These are phyloP conservation scores for Cryptosporidium ryanae DNA, from an alignment of 169 alveolate genomes.

Conservation along the genomic window DNA sequence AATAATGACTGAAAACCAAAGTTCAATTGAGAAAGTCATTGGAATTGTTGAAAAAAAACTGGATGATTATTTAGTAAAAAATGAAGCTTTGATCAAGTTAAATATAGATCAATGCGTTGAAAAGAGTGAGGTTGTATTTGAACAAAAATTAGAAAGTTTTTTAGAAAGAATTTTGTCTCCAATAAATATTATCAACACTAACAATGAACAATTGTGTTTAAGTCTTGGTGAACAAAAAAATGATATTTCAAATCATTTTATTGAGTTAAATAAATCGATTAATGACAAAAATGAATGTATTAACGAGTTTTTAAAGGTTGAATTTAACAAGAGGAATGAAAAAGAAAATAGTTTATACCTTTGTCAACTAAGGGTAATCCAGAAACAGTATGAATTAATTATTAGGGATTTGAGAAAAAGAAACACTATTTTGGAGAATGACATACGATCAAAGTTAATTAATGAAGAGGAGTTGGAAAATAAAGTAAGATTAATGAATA, in stretches of 20 bases:
- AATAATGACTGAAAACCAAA: neutral
- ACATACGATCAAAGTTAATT: conserved; percentile 13
- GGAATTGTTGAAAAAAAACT: conserved; percentile 18
- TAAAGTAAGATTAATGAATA: conserved; percentile 17
- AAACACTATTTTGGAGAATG: conserved; percentile 17
- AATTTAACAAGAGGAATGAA: neutral
- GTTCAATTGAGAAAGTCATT: neutral
- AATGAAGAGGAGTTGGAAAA: conserved; percentile 14
- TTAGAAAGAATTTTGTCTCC: neutral
- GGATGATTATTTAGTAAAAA: conserved; percentile 3
- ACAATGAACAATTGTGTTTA: neutral
- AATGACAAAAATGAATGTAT: conserved; percentile 6
- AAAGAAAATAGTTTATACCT: conserved; percentile 8
- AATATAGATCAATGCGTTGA: conserved; percentile 20
- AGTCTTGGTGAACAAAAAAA: conserved; percentile 3
- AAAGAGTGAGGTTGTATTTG: conserved; percentile 1
- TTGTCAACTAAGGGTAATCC: conserved; percentile 27
- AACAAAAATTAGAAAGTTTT: neutral
- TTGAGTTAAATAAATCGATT: neutral
- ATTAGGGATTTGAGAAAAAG: conserved; percentile 62
- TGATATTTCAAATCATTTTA: neutral
- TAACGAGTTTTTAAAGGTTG: neutral
- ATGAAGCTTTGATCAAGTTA: conserved; percentile 5
- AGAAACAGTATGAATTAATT: conserved; percentile 49
- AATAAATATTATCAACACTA: neutral